Evolutionary conservation across 108 stramenopile species (phyloP).

Genomic region (Mayamaea pseudoterrestris): DNA sequence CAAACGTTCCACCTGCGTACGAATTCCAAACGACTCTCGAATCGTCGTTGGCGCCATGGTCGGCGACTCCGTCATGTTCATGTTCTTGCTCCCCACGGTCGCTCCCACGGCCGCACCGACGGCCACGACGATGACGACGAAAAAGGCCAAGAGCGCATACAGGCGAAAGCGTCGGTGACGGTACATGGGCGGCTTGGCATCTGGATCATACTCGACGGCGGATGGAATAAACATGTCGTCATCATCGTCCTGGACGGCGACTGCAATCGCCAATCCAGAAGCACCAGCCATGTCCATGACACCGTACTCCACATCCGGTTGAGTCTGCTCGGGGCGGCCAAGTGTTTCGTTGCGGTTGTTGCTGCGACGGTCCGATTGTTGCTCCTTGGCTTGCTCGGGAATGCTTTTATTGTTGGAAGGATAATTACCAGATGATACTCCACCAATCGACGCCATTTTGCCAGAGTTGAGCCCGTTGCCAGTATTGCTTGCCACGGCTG

Average conservation of each 20-base stretch:
- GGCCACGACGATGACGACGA: conserved; percentile 11
- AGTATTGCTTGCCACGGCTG: neutral
- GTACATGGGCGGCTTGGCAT: conserved; percentile 57
- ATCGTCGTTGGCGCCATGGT: conserved; percentile 14
- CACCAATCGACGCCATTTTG: neutral
- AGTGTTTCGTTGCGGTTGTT: neutral
- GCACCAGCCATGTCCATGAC: neutral
- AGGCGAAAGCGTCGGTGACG: conserved; percentile 52
- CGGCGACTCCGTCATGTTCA: too few relatives aligned
- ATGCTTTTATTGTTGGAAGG: neutral
- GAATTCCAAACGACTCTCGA: conserved; percentile 9
- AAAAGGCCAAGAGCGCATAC: conserved; percentile 24
- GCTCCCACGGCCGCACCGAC: conserved; percentile 12
- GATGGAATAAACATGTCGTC: conserved; percentile 53
- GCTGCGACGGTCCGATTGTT: neutral
- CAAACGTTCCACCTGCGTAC: conserved; percentile 6
- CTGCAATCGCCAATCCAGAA: conserved; percentile 48
- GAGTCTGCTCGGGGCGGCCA: too few relatives aligned
- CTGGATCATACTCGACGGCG: conserved; percentile 70
- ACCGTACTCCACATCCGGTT: conserved; percentile 7
- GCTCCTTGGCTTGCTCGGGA: neutral
- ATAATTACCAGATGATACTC: neutral
- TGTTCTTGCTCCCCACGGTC: neutral
- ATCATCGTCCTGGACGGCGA: conserved; percentile 45
- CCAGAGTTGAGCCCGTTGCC: neutral